These are phyloP conservation scores for Aspergillus indologenus DNA, from an alignment of 495 filamentous ascomycete genomes.

Conservation along the genomic window DNA sequence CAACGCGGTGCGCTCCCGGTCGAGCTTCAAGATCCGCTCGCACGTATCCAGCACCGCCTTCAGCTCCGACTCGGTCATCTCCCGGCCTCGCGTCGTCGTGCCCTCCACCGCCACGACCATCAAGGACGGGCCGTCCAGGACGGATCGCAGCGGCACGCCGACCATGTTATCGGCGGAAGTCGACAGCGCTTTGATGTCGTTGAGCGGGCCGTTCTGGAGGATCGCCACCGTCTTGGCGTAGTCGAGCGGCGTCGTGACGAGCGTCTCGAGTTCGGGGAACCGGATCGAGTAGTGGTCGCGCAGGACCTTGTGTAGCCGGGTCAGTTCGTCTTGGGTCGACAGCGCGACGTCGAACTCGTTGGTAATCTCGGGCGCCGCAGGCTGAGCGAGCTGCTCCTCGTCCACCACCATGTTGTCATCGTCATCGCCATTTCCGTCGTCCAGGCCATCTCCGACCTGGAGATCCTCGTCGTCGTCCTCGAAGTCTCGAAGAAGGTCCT, in stretches of 20 bases:
- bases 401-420: slow-evolving; percentile 24
- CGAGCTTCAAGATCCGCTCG: slow-evolving; percentile 80
- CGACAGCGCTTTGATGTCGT: slow-evolving; percentile 74
- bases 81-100: slow-evolving; percentile 77
- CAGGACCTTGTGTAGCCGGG: slow-evolving; percentile 90
- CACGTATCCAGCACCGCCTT: slow-evolving; percentile 73
- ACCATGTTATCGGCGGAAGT: slow-evolving; percentile 72
- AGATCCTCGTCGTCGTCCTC: slow-evolving; percentile 39
- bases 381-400: slow-evolving; percentile 21
- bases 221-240: slow-evolving; percentile 96
- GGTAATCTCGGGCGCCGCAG: slow-evolving; percentile 39
- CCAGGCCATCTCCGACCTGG: slow-evolving; percentile 26
- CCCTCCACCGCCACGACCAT: slow-evolving; percentile 98
- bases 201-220: slow-evolving; percentile 87
- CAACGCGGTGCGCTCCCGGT: slow-evolving; percentile 80
- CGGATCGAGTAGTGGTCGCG: slow-evolving; percentile 92
- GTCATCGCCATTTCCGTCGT: slow-evolving; percentile 22
- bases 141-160: slow-evolving; percentile 66
- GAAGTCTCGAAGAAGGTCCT: slow-evolving; percentile 47
- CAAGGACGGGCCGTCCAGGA: slow-evolving; percentile 82
- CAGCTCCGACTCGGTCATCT: slow-evolving; percentile 72
- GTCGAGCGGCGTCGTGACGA: slow-evolving; percentile 87
- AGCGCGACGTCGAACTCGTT: slow-evolving; percentile 94
- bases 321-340: slow-evolving; percentile 86
- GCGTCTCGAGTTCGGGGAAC: slow-evolving; percentile 93